Base-by-base conservation (phyloP, 2,329 filamentous ascomycete species). In the Clarireedia hainanense region DNA sequence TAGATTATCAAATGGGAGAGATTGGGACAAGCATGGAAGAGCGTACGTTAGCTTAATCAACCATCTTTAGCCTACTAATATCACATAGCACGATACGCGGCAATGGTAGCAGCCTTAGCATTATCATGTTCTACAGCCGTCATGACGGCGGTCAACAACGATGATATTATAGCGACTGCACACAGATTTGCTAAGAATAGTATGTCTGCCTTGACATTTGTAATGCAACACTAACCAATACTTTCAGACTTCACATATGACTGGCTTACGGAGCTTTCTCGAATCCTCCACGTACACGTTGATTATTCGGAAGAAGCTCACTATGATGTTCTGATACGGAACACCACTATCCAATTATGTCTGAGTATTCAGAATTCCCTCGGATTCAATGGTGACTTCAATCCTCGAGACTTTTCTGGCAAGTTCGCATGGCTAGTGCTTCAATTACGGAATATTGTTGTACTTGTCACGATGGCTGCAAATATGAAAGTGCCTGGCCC, bases 231-330 rank as follows among this genome's bases (percentile, higher is more conserved):
- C 49, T 53, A 40, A 34, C 53, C 50, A 58, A 60, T 5, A n/a
- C 15, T 10, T 54, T 54, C 64, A 84, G 80, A 78, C 50, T 83
- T 87, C 61, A 74, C 82, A 52, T 75, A 77, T 43, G 76, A 84
- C 57, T 84, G 85, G 75, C 74, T 88, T 52, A 77, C 75, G 42
- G 84, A 88, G 61, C 74, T 91, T 12, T 83, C 89, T 52, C 78
- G 81, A 42, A 81, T 88, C 56, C 74, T 91, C 51, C 86, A 85
- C 60, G 77, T 89, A 30, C 83, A 85, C 50, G 81, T 91, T 48
- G 92, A 97, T 71, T 95, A 91, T 67, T 87, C 89, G 0, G 80
- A 88, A 49, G 89, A 95, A 58, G 75, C 81, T 1, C 79, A 82
- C 46, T 81, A 87, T 63, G 85, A 92, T 67, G 78, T 84, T 57